These are phyloP conservation scores for Neofusicoccum parvum DNA, from an alignment of 2,329 filamentous ascomycete species.

Conservation along the genomic window DNA sequence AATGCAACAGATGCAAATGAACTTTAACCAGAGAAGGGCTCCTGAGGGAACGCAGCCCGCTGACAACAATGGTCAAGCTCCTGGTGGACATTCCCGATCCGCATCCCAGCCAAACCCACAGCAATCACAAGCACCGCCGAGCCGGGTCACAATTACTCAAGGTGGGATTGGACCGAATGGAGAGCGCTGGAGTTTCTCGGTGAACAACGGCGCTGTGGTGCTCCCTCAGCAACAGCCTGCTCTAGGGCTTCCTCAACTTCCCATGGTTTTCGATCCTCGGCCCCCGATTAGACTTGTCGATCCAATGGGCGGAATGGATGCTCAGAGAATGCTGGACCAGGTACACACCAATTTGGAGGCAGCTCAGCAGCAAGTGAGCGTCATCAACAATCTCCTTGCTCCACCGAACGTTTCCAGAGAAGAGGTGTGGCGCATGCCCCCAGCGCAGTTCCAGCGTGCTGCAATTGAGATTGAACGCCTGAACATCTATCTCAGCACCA, in stretches of 20 bases:
- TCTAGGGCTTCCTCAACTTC: neutral
- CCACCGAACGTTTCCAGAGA: slow-evolving; percentile 5
- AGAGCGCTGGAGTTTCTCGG: slow-evolving; percentile 55
- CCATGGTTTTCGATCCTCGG: neutral
- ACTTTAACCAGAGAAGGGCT: neutral
- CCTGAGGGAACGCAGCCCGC: neutral
- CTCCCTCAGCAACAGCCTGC: slow-evolving; percentile 25
- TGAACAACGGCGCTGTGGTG: slow-evolving; percentile 48
- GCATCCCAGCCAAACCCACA: neutral
- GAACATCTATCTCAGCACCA: slow-evolving; percentile 28
- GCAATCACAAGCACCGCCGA: slow-evolving; percentile 26
- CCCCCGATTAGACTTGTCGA: neutral
- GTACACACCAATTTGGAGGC: slow-evolving; percentile 5
- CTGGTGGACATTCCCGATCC: neutral
- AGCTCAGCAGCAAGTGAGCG: neutral
- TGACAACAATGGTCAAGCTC: neutral
- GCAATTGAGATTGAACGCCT: slow-evolving; percentile 14
- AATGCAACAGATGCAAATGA: slow-evolving; percentile 11
- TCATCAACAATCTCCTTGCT: slow-evolving; percentile 15
- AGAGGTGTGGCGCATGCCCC: neutral
- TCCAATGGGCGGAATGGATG: neutral
- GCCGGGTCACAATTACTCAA: slow-evolving; percentile 45
- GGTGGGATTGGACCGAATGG: slow-evolving; percentile 56
- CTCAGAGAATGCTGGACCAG: slow-evolving; percentile 10
- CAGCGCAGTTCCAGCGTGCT: slow-evolving; percentile 6